Conservation (phyloP, 106 monocot species). For the Allium sativum region DNA sequence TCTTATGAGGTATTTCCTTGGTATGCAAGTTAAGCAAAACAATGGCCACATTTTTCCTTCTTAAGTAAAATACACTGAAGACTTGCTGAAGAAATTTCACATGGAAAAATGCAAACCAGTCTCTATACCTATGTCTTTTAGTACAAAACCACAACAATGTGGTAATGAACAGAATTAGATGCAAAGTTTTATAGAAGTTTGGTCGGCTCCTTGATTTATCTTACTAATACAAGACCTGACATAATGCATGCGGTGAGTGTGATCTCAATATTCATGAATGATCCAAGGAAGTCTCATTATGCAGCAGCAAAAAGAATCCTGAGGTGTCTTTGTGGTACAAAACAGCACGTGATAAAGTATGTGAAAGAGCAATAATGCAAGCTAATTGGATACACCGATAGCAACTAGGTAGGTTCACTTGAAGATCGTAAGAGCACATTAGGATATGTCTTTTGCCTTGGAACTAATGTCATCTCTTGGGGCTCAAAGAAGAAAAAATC, state of each 20-base stretch:
- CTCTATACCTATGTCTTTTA: neutral
- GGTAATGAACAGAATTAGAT: neutral
- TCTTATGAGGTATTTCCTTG: neutral
- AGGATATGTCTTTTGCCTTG: too few relatives aligned
- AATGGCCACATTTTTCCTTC: neutral
- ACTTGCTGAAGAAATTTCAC: too few relatives aligned
- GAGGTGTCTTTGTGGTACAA: neutral
- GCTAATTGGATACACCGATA: conserved; percentile 1
- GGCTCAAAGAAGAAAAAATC: too few relatives aligned
- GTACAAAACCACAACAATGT: too few relatives aligned
- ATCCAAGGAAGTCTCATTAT: too few relatives aligned
- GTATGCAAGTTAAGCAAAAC: neutral
- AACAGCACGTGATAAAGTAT: neutral
- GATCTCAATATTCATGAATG: too few relatives aligned
- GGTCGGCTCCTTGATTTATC: neutral
- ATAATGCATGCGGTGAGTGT: too few relatives aligned
- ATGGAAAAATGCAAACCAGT: too few relatives aligned
- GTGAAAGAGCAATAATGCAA: neutral
- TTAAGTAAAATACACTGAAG: too few relatives aligned
- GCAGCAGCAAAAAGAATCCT: conserved; percentile 2
- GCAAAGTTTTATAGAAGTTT: neutral
- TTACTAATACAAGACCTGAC: too few relatives aligned
- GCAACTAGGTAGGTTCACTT: conserved; percentile 3
- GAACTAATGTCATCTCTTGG: too few relatives aligned
- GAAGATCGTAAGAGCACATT: too few relatives aligned